Conservation (phyloP, 345 rosid genomes). For the Moricandia moricandioides region DNA sequence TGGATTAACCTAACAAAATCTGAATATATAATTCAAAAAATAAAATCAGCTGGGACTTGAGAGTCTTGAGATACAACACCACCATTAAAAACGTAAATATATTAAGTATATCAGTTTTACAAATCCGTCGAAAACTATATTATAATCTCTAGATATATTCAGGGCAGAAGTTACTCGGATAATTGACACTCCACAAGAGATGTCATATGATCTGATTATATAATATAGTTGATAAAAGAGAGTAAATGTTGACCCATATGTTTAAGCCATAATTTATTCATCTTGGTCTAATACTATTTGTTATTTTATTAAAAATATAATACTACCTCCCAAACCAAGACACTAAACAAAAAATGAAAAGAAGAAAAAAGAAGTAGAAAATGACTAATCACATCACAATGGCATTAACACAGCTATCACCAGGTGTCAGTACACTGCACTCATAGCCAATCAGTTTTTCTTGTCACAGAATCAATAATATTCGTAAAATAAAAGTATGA, state of each 20-base stretch:
- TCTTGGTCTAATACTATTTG: neutral
- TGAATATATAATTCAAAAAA: neutral
- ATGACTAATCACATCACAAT: constrained; percentile 18
- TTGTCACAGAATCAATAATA: neutral
- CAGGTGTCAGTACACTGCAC: constrained; percentile 25
- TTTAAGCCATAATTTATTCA: neutral
- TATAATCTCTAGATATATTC: neutral
- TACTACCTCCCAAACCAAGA: neutral
- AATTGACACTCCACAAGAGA: neutral
- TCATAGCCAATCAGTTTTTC: constrained; percentile 9
- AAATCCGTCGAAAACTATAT: neutral
- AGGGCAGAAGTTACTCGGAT: neutral
- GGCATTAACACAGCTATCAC: constrained; percentile 14
- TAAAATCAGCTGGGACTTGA: neutral
- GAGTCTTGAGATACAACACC: neutral
- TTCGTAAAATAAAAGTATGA: neutral
- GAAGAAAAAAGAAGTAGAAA: neutral
- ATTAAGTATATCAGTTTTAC: neutral
- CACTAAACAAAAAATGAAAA: neutral
- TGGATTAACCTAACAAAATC: neutral
- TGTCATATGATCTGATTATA: neutral
- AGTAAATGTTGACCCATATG: neutral
- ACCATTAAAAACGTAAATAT: neutral
- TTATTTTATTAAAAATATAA: neutral
- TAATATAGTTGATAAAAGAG: neutral